Evolutionary conservation across 805 yeast genomes (phyloP).

Genomic region (Saccharomycopsis vini): DNA sequence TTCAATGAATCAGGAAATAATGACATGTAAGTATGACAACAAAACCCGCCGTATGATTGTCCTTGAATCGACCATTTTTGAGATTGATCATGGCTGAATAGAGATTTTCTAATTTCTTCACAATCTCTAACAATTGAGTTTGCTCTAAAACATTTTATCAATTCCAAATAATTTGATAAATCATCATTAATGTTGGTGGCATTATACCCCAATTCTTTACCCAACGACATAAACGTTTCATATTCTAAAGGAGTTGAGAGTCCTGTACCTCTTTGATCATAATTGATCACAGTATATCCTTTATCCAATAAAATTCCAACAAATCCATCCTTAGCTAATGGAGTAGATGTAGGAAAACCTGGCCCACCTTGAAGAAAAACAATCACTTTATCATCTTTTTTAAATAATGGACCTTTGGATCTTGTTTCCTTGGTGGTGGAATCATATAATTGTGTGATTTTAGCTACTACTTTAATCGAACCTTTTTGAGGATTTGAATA

Average conservation of each 20-base stretch:
- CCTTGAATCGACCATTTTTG: constrained; percentile 45
- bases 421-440: constrained; percentile 12
- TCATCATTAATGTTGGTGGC: constrained; percentile 15
- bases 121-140: constrained; percentile 44
- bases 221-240: constrained; percentile 18
- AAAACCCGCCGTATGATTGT: constrained; percentile 50
- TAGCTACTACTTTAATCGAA: constrained; percentile 11
- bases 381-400: constrained; percentile 25
- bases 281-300: constrained; percentile 36
- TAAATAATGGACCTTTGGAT: constrained; percentile 6
- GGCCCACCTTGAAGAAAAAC: constrained; percentile 48
- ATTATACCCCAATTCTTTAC: constrained; percentile 6
- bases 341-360: constrained; percentile 35
- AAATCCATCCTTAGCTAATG: constrained; percentile 29
- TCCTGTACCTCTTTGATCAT: constrained; percentile 61
- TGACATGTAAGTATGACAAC: constrained; percentile 41
- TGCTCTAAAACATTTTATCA: constrained; percentile 40
- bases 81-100: constrained; percentile 25
- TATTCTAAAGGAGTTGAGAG: constrained; percentile 39
- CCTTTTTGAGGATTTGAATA: constrained; percentile 5
- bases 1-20: constrained; percentile 33
- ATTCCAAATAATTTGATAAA: constrained; percentile 30
- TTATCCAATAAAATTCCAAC: constrained; percentile 32
- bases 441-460: constrained; percentile 13
- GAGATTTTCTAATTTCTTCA: constrained; percentile 34